Percentiles rank a stretch among this genome's conserved stretches.
These are phyloP conservation scores for Ceratobasidium sp. DNA, from an alignment of 1,284 basidiomycete genomes.

Conservation along the genomic window DNA sequence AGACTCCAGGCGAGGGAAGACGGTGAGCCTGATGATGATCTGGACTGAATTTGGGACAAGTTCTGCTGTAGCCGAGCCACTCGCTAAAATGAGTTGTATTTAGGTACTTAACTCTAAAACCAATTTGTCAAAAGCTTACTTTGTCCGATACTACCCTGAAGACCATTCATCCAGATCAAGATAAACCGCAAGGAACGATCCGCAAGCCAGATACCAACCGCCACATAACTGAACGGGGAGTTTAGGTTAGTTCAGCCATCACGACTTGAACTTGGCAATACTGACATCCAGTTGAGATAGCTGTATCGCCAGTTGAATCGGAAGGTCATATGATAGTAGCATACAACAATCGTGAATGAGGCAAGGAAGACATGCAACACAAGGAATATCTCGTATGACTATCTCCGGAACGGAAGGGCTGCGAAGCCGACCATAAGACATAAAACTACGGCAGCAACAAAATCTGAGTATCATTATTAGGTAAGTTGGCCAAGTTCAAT, in stretches of 20 bases:
- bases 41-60: conserved; percentile 9
- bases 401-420: conserved; percentile 20
- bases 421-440: conserved; percentile 41
- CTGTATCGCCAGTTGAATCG: conserved; percentile 34
- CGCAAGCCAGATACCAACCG: conserved; percentile 39
- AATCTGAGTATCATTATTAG: conserved; percentile 1
- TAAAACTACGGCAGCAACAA: conserved; percentile 21
- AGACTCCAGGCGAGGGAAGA: conserved; percentile 20
- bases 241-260: not conserved
- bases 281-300: conserved; percentile 42
- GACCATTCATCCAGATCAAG: conserved; percentile 14
- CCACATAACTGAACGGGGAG: conserved; percentile 16
- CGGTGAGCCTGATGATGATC: conserved; percentile 23
- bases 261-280: not conserved
- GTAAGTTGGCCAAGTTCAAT: not conserved
- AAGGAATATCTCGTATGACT: conserved; percentile 40
- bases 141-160: conserved; percentile 1
- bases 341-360: conserved; percentile 19
- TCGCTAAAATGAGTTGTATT: not conserved
- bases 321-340: conserved; percentile 40
- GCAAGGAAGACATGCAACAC: conserved; percentile 28
- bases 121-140: not conserved
- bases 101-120: too few species aligned
- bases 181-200: conserved; percentile 28
- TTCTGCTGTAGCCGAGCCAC: not conserved